Evolutionary conservation across 169 alveolate species (phyloP).

Genomic region (Plasmodium ovale): DNA sequence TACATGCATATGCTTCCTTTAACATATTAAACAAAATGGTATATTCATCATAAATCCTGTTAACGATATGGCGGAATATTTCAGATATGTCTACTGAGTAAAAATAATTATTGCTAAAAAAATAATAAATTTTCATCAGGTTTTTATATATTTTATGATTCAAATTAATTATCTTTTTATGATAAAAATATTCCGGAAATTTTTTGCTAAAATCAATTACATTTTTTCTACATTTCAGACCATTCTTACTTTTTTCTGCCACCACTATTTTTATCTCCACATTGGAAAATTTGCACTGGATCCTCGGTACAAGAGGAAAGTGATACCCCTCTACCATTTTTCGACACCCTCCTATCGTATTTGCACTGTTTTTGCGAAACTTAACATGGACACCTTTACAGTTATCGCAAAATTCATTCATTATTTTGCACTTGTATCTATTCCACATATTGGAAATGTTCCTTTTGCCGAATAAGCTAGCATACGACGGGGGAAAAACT

Average conservation of each 20-base stretch:
- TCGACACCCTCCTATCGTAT: too few species aligned
- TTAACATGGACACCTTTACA: too few species aligned
- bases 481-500: too few species aligned
- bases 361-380: not conserved
- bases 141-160: conserved; percentile 65
- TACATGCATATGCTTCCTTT: too few species aligned
- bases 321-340: not conserved
- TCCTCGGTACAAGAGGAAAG: not conserved
- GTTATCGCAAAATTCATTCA: too few species aligned
- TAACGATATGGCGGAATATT: conserved; percentile 15
- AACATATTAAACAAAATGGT: conserved; percentile 5
- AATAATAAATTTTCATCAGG: conserved; percentile 35
- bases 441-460: too few species aligned
- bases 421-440: too few species aligned
- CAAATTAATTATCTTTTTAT: conserved; percentile 57
- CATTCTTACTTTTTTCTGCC: not conserved
- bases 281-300: conserved; percentile 8
- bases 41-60: conserved; percentile 57
- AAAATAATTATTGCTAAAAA: conserved; percentile 44
- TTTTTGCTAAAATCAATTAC: conserved; percentile 19
- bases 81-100: conserved; percentile 27
- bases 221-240: not conserved
- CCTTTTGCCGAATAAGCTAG: too few species aligned
- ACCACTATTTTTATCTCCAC: conserved; percentile 25
- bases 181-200: conserved; percentile 61